These are phyloP conservation scores for Kandelia obovata DNA, from an alignment of 345 rosid species.

Conservation along the genomic window DNA sequence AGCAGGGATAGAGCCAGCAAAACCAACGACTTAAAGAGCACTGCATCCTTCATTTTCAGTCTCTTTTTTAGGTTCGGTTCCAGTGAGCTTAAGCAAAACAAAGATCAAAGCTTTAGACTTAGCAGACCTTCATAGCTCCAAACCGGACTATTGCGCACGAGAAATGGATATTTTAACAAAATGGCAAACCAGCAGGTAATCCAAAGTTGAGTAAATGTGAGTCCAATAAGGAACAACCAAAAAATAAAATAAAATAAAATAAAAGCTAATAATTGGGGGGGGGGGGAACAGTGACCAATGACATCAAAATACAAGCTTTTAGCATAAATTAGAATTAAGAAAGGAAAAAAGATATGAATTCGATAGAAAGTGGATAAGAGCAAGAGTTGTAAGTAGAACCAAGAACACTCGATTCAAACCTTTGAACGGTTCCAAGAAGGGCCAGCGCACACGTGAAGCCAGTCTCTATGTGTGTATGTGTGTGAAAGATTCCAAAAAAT, in stretches of 20 bases:
- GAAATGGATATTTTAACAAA: neutral
- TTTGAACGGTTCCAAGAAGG: conserved; percentile 12
- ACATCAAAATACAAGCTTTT: neutral
- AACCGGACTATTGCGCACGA: neutral
- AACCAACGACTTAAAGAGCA: conserved; percentile 7
- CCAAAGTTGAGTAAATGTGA: neutral
- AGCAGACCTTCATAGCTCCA: neutral
- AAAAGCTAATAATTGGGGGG: neutral
- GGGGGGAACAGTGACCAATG: neutral
- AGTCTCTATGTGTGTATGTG: neutral
- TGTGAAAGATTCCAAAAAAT: neutral
- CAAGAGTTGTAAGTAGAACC: neutral
- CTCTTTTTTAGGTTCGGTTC: neutral
- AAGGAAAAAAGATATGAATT: neutral
- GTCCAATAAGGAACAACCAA: neutral
- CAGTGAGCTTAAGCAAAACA: neutral
- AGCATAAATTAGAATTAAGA: neutral
- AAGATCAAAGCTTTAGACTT: neutral
- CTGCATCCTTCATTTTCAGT: conserved; percentile 28
- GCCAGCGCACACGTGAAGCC: conserved; percentile 24
- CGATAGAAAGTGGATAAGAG: conserved; percentile 12
- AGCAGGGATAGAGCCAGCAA: conserved; percentile 19
- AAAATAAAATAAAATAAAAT: neutral
- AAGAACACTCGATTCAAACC: conserved; percentile 16
- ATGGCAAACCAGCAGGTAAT: neutral